phyloP scores from a whole-genome alignment of 2,329 filamentous ascomycete species.

The Rosellinia necatrix region DNA sequence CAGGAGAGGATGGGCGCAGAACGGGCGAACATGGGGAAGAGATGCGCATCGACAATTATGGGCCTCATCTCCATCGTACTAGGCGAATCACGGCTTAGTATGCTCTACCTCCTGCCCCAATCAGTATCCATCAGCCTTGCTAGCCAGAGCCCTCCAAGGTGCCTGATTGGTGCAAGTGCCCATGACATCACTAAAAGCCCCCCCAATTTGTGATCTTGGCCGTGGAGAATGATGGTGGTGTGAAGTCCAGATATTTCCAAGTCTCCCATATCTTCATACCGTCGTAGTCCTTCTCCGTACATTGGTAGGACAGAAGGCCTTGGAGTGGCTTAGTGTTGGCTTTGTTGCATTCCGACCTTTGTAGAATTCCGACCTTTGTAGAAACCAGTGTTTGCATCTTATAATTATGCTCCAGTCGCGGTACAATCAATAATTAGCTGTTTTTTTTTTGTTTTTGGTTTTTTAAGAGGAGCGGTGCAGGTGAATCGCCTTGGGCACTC shows the following conservation, averaged over 20 bases:
- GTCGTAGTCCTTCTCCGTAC: neutral
- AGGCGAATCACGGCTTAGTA: slow-evolving; percentile 16
- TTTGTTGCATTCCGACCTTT: neutral
- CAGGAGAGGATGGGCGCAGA: too few species aligned
- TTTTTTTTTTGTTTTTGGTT: too few species aligned
- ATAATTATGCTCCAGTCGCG: neutral
- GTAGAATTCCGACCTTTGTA: neutral
- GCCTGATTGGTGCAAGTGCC: slow-evolving; percentile 18
- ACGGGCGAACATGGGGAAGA: neutral
- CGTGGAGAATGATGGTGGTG: slow-evolving; percentile 9
- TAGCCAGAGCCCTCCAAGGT: slow-evolving; percentile 1
- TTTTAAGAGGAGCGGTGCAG: neutral
- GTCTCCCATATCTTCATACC: neutral
- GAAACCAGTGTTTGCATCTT: too few species aligned
- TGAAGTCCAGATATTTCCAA: slow-evolving; percentile 1
- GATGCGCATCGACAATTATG: slow-evolving; percentile 15
- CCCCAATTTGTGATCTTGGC: slow-evolving; percentile 5
- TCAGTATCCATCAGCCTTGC: slow-evolving; percentile 20
- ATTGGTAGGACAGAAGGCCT: neutral
- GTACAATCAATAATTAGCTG: neutral
- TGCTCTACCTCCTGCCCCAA: neutral
- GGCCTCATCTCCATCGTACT: slow-evolving; percentile 20
- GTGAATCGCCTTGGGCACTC: neutral
- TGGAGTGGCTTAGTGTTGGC: neutral
- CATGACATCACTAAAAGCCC: slow-evolving; percentile 20